phyloP scores from a whole-genome alignment of 768 basidiomycete genomes.

The Lyophyllum semitale region DNA sequence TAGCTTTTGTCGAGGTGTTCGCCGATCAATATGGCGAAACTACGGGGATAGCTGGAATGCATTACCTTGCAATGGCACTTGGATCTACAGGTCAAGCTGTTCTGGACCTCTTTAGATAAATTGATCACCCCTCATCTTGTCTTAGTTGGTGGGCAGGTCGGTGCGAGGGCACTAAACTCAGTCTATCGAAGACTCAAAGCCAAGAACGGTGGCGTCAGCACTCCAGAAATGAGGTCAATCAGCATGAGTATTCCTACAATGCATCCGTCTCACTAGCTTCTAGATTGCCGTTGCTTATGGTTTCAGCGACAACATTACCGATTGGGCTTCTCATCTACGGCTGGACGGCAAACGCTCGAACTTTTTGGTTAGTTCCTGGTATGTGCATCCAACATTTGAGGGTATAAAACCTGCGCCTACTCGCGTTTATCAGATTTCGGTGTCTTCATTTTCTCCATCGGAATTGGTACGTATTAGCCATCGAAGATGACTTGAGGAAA shows the following conservation, averaged over 20 bases:
- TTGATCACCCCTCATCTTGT: not conserved
- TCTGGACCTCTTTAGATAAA: conserved; percentile 21
- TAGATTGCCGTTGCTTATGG: conserved; percentile 42
- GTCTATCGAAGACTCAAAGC: conserved; percentile 46
- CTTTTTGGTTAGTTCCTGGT: conserved; percentile 65
- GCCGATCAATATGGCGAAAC: conserved; percentile 46
- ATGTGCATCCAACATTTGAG: conserved; percentile 14
- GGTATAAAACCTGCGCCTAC: not conserved
- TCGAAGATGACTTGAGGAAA: not conserved
- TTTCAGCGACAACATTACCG: conserved; percentile 54
- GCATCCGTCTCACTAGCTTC: not conserved
- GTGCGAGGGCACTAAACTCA: conserved; percentile 47
- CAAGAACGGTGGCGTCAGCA: conserved; percentile 51
- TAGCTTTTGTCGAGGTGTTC: conserved; percentile 58
- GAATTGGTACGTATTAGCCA: conserved; percentile 37
- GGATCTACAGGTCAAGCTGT: conserved; percentile 45
- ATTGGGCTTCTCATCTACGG: conserved; percentile 64
- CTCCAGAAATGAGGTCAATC: conserved; percentile 51
- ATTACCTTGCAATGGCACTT: conserved; percentile 63
- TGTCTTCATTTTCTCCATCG: conserved; percentile 49
- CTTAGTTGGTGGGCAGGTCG: conserved; percentile 37
- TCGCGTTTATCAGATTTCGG: conserved; percentile 29
- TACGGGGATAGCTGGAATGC: conserved; percentile 54
- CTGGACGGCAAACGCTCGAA: conserved; percentile 53
- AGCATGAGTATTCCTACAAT: not conserved